Base-by-base conservation (phyloP, 495 filamentous ascomycete genomes). In the Lophiotrema nucula region DNA sequence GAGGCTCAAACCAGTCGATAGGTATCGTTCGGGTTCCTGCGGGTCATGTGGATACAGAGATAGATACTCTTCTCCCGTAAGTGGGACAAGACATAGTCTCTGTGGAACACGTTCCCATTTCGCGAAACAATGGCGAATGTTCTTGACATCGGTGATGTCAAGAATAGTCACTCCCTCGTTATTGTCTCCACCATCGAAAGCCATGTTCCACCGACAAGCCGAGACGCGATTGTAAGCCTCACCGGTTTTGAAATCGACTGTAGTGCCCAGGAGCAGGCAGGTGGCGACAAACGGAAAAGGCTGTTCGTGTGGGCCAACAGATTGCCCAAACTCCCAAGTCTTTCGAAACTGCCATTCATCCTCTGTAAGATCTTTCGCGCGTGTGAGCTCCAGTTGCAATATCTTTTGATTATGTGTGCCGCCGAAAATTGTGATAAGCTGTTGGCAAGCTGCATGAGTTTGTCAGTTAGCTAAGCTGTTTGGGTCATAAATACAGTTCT, bases 161-260 rank as follows among this genome's bases (percentile, higher is more conserved):
- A 63, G 5, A 18, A 62, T 37, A 12, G 59, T 62, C 19, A 62
- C 39, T n/a, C 53, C 59, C 38, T 62, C 53, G 18, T 63, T 53
- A 41, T 58, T 53, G 47, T 58, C 60, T 10, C 46, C 47, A 12
- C 44, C 37, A 58, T 58, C 28, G 27, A 52, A 53, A 3, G 27
- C 18, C 2, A 47, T 47, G 37, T 58, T 62, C 27, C 45, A 51
- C 18, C n/a, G 47, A 21, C 23, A 2, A 23, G 37, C 19, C 13
- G 8, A 15, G 18, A 42, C 60, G 13, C n/a, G 3, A 1, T 33
- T 27, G 12, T n/a, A 21, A n/a, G 10, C n/a, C 18, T 15, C 31
- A 35, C n/a, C 27, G 24, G 27, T 47, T 10, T 47, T 19, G 16
- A 47, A 11, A 42, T 47, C 24, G 12, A 35, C 25, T 12, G 42